Percentiles rank a stretch among this genome's conserved stretches.
Conservation (phyloP, 768 basidiomycete species). For the Stropharia rugosoannulata region DNA sequence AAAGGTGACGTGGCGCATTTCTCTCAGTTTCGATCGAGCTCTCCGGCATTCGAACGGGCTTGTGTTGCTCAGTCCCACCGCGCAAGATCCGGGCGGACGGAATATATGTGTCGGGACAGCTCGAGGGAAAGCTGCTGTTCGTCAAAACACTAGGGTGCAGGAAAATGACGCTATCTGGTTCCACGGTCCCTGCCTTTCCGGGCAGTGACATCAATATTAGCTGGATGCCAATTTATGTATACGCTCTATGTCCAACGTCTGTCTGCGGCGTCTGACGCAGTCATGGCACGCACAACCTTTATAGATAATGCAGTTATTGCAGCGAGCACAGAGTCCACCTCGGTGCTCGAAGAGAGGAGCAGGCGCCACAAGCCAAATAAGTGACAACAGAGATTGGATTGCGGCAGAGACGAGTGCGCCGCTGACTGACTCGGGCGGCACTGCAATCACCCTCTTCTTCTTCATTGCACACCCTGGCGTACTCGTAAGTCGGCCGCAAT, state of each 20-base stretch:
- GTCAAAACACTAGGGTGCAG: conserved; percentile 7
- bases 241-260: too few species aligned
- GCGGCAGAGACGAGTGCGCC: conserved; percentile 5
- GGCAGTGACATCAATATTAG: conserved; percentile 1
- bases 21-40: conserved; percentile 10
- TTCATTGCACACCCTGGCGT: conserved; percentile 17
- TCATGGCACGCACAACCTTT: too few species aligned
- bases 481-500: conserved; percentile 36
- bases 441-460: conserved; percentile 13
- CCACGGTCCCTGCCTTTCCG: conserved; percentile 20
- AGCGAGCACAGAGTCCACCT: too few species aligned
- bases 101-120: conserved; percentile 7
- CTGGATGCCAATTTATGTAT: not conserved
- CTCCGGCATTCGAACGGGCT: conserved; percentile 14
- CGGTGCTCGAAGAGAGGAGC: not conserved
- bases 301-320: too few species aligned
- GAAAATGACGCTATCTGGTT: conserved; percentile 31
- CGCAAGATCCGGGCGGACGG: conserved; percentile 2
- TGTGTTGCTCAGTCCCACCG: conserved; percentile 9
- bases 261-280: too few species aligned
- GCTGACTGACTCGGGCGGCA: conserved; percentile 25
- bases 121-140: conserved; percentile 3
- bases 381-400: conserved; percentile 31
- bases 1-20: conserved; percentile 40
- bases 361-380: conserved; percentile 40